Evolutionary conservation across 495 filamentous ascomycete genomes (phyloP), one percentile per base, ranked within the genome.

Genomic region (Penicillium tannophilum): DNA sequence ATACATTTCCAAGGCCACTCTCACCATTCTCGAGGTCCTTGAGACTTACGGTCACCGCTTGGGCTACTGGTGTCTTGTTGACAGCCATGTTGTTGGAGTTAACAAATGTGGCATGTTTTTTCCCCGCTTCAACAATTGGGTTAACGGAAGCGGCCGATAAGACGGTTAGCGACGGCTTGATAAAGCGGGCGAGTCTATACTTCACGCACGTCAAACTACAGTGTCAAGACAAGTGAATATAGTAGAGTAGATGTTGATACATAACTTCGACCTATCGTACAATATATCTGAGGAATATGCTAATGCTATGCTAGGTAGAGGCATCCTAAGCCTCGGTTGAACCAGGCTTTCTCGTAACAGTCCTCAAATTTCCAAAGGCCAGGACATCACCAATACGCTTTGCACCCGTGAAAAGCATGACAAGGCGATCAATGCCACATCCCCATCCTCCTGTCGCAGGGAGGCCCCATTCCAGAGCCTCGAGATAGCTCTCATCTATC

Each of bases 361-460:
- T 59, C 72, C 86, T 82, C 70, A 98, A 66, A 55, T 79, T 96
- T 14, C 94, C 94, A 79, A 98, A 98, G 26, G 88, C 82, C 67
- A 98, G 74, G 2, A 91, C 87, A 65, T 98, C 91, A 30, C 79
- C 79, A 63, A 98, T 98, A 68, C 86, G 81, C 67, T 82, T 81
- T 36, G 83, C 78, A 1, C 90, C 92, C 2, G 85, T 82, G 56
- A 97, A 89, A 20, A 96, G 72, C 94, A 98, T 98, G 36, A 88
- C 84, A 50, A 98, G 76, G 55, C 94, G 79, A 72, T 98, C 94
- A 31, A 98, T 79, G 0, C 94, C 94, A 63, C 91, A 92, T 0
- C 94, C 94, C 94, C 94, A 98, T 4, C 94, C 94, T 1, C 93
- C 95, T 2, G 94, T 98, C 16, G 94, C 88, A 39, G 94, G 94